Conservation (phyloP, 441 rosid species). For the Bocquillonia castaneifolia region DNA sequence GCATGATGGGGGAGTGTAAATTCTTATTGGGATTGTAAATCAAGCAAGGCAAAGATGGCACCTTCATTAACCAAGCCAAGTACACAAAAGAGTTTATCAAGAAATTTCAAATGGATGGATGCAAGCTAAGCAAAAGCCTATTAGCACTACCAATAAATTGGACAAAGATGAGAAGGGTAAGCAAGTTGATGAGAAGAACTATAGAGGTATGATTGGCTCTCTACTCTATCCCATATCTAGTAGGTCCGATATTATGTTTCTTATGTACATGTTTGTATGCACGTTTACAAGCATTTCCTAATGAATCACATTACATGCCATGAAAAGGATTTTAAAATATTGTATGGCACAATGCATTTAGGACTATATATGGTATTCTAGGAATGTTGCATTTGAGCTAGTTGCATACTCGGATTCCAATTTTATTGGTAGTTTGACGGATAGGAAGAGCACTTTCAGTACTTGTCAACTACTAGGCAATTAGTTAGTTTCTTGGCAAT, state of each 20-base stretch:
- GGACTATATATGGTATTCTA: not conserved
- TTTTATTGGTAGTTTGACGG: not conserved
- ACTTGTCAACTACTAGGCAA: not conserved
- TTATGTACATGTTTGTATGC: not conserved
- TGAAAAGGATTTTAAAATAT: not conserved
- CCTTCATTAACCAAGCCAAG: not conserved
- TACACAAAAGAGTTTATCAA: not conserved
- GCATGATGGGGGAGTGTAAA: not conserved
- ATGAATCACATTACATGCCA: not conserved
- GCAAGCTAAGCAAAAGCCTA: not conserved
- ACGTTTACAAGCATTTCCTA: not conserved
- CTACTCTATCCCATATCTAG: not conserved
- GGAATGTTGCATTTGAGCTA: not conserved
- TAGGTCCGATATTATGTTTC: not conserved
- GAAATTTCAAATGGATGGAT: not conserved
- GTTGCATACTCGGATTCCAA: not conserved
- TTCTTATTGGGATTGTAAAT: not conserved
- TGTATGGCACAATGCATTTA: not conserved
- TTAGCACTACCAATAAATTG: not conserved
- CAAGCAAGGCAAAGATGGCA: not conserved
- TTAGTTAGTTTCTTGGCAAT: not conserved
- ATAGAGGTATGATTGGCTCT: not conserved
- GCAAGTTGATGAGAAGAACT: not conserved
- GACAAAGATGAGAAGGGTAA: not conserved
- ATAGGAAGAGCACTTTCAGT: not conserved